Evolutionary conservation across 495 filamentous ascomycete genomes (phyloP).

Genomic region (Aspergillus bertholletiae): DNA sequence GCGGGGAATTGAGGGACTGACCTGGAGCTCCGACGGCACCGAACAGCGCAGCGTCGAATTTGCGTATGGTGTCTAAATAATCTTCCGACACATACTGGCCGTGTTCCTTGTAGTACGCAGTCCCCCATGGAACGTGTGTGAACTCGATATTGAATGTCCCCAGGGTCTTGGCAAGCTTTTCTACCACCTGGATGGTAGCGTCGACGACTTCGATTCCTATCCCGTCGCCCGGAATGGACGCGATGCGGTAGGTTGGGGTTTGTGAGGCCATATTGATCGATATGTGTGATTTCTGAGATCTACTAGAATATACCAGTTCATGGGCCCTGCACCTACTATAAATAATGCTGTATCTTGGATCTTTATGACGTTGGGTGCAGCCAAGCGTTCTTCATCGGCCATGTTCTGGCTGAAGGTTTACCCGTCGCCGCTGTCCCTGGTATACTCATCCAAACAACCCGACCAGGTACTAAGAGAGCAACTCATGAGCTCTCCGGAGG

Average conservation of each 20-base stretch:
- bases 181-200: conserved; percentile 44
- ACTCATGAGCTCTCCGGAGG: no score
- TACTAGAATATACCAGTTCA: neutral
- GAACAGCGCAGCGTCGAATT: conserved; percentile 51
- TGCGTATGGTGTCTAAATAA: conserved; percentile 46
- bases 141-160: conserved; percentile 48
- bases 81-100: conserved; percentile 52
- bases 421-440: no score
- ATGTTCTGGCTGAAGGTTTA: neutral
- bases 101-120: conserved; percentile 47
- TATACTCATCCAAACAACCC: no score
- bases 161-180: conserved; percentile 38
- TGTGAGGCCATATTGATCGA: conserved; percentile 1
- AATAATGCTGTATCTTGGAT: neutral
- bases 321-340: neutral
- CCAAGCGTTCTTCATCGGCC: neutral
- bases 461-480: no score
- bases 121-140: conserved; percentile 48
- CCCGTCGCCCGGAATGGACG: conserved; percentile 51
- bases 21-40: conserved; percentile 55
- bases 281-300: neutral
- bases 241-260: conserved; percentile 37
- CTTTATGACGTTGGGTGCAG: neutral
- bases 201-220: conserved; percentile 51
- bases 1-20: conserved; percentile 13